A percentile compares a stretch with the other conserved stretches of the same genome.
Conservation (phyloP, 129 eudicot genomes). For the Logfia minima region DNA sequence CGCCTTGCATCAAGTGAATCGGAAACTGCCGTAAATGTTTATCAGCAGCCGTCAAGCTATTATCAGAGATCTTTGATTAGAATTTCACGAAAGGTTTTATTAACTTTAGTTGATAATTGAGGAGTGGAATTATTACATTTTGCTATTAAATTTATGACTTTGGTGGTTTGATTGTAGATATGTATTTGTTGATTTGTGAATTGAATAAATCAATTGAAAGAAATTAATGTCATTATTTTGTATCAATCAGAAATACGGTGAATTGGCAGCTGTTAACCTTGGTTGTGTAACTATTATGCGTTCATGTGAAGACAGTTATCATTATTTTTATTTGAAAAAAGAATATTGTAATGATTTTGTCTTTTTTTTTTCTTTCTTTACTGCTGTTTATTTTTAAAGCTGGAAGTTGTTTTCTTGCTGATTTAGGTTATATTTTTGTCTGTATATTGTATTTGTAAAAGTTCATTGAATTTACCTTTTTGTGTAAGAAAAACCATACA, state of each 20-base stretch:
- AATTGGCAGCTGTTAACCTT: background rate
- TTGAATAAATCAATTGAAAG: background rate
- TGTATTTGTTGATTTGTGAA: background rate
- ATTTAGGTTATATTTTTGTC: background rate
- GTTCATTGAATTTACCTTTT: background rate
- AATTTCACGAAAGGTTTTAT: background rate
- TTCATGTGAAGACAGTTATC: background rate
- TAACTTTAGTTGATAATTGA: constrained; percentile 4
- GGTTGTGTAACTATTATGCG: background rate
- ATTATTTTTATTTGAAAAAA: background rate
- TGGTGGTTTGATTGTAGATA: background rate
- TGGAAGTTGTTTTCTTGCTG: background rate
- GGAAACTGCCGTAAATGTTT: constrained; percentile 46
- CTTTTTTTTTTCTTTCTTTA: background rate
- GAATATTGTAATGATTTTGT: constrained; percentile 13
- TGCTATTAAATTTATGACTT: background rate
- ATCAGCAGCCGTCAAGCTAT: background rate
- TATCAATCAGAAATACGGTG: background rate
- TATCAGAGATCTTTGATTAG: background rate
- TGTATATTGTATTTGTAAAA: background rate
- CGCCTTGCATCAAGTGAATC: constrained; percentile 89
- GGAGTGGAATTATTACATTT: constrained; percentile 9
- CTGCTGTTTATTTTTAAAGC: background rate
- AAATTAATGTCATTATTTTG: background rate
- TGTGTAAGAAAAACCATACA: background rate